Percentiles rank a stretch among this genome's conserved stretches.
These are phyloP conservation scores for Coniosporium apollinis DNA, from an alignment of 495 filamentous ascomycete species.

Conservation along the genomic window DNA sequence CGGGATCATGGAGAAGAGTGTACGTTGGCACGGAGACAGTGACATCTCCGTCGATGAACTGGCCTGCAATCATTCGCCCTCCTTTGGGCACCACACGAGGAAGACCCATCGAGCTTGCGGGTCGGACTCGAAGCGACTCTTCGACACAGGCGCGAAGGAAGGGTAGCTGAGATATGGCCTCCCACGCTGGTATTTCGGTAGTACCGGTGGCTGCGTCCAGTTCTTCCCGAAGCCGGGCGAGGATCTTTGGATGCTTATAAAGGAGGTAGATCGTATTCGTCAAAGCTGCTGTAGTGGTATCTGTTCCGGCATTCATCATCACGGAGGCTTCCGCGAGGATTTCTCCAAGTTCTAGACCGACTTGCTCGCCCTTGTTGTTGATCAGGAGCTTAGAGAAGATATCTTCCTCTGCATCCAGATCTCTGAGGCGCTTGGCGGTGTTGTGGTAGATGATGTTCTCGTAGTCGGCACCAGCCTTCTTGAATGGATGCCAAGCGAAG, in stretches of 20 bases:
- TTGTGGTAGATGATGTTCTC: neutral
- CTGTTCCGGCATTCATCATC: neutral
- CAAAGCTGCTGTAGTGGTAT: neutral
- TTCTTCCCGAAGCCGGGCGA: neutral
- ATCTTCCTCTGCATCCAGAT: neutral
- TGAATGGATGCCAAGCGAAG: neutral
- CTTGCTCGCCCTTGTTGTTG: neutral
- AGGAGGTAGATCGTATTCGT: neutral
- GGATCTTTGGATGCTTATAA: neutral
- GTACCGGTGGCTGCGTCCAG: neutral
- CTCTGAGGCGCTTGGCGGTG: neutral
- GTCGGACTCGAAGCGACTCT: constrained; percentile 1
- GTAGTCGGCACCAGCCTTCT: neutral
- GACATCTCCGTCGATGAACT: constrained; percentile 1
- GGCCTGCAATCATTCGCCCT: constrained; percentile 1
- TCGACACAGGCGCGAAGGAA: constrained; percentile 3
- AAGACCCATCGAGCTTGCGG: neutral
- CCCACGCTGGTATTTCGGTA: neutral
- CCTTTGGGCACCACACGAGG: constrained; percentile 2
- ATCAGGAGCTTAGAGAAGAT: neutral
- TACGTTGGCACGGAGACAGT: neutral
- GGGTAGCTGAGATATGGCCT: neutral
- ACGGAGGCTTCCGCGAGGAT: neutral
- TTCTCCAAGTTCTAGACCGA: neutral
- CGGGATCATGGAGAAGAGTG: constrained; percentile 1